Percentiles rank a stretch among this genome's conserved stretches.
Evolutionary conservation across 768 basidiomycete genomes (phyloP).

Genomic region (Russula dissimulans): DNA sequence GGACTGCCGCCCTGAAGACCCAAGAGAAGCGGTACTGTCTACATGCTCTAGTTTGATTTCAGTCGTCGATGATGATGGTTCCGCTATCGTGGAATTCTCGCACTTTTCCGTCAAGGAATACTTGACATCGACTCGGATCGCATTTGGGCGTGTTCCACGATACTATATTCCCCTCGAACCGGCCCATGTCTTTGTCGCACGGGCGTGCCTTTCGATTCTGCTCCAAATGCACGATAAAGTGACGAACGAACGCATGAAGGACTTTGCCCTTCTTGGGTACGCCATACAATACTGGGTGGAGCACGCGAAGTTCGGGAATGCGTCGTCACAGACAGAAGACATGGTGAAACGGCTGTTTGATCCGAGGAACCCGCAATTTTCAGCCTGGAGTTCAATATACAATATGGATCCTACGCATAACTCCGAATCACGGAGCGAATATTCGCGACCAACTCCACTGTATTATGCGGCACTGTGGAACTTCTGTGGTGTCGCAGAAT

Average conservation of each 20-base stretch:
- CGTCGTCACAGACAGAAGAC: not conserved
- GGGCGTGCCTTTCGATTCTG: not conserved
- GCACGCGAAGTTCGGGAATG: not conserved
- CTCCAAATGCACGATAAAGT: not conserved
- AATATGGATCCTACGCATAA: not conserved
- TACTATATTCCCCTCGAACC: not conserved
- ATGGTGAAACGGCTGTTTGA: not conserved
- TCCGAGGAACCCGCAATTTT: not conserved
- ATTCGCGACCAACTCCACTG: not conserved
- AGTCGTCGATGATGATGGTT: not conserved
- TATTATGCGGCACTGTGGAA: not conserved
- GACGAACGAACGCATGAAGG: not conserved
- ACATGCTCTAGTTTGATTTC: not conserved
- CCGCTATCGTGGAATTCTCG: not conserved
- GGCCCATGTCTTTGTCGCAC: not conserved
- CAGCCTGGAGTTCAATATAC: not conserved
- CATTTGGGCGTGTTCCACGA: not conserved
- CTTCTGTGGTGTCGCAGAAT: not conserved
- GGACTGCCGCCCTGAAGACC: not conserved
- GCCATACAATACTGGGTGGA: not conserved
- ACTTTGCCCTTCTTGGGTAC: not conserved
- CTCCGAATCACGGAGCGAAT: too few species aligned
- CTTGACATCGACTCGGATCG: not conserved
- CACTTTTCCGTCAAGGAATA: not conserved
- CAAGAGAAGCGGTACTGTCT: not conserved